Evolutionary conservation across 2,329 filamentous ascomycete species (phyloP).

Genomic region (Xylaria sp.): DNA sequence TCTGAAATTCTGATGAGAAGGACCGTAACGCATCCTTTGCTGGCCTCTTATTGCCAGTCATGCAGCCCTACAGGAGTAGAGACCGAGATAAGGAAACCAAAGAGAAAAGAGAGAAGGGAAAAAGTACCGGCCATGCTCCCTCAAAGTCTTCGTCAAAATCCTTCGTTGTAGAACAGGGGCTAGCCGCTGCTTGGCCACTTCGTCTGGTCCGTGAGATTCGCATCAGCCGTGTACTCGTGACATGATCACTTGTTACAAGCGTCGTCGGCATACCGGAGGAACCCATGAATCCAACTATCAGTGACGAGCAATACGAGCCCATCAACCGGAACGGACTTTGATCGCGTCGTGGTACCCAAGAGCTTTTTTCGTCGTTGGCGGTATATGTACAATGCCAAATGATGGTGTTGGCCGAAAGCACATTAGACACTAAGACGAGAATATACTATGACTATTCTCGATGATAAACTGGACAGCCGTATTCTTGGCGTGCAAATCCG

Average conservation of each 20-base stretch:
- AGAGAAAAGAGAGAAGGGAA: neutral
- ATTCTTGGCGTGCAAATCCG: constrained; percentile 91
- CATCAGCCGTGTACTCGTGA: neutral
- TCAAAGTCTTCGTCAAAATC: constrained; percentile 27
- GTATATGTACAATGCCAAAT: constrained; percentile 27
- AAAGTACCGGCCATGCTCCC: constrained; percentile 25
- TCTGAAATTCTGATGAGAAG: constrained; percentile 7
- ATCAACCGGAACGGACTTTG: neutral
- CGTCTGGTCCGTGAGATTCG: neutral
- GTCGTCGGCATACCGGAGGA: neutral
- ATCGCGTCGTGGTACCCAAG: neutral
- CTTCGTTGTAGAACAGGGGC: constrained; percentile 17
- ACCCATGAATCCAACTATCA: neutral
- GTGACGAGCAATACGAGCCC: constrained; percentile 5
- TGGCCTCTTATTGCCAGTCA: constrained; percentile 2
- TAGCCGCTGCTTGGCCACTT: constrained; percentile 21
- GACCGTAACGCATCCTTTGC: neutral
- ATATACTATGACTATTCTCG: constrained; percentile 81
- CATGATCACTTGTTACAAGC: constrained; percentile 5
- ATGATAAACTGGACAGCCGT: constrained; percentile 87
- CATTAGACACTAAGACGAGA: constrained; percentile 46
- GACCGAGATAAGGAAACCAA: constrained; percentile 9
- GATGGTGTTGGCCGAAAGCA: neutral
- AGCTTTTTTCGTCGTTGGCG: constrained; percentile 2
- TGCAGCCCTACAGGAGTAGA: neutral